Base-by-base conservation (phyloP, 768 basidiomycete species). In the Panaeolus cyanescens region DNA sequence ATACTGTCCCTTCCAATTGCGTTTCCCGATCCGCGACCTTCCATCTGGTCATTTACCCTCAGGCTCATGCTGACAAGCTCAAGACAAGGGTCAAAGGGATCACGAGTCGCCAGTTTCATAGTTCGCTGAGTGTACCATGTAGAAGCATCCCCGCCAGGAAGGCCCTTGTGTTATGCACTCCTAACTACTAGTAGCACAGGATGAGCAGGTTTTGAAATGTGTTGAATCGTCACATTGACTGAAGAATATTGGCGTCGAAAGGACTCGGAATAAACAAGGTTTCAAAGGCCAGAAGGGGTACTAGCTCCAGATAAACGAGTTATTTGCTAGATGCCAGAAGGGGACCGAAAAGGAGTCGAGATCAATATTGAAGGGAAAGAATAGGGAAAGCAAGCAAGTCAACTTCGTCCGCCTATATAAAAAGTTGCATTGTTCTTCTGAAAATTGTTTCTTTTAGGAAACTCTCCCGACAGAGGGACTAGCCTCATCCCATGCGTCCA, bases 381-480 rank as follows among this genome's bases (percentile, higher is more conserved):
- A 28, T 28, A 50, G 45, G 45, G 45, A 50, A 28, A 15, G 45
- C 45, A 50, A 25, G 25, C 25, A 50, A 28, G 45, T 13, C 45
- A 50, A 50, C 45, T 50, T 50, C 25, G 45, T 42, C 39, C 45
- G 45, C 45, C 45, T 50, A 50, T 50, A 50, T 28, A 34, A 50
- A 50, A 50, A 50, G 45, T 50, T 50, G 45, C 45, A 50, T 50
- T 50, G 45, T 50, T 50, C 45, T 25, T 50, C 45, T 50, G 22
- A 50, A 50, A 50, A 30, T 50, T 28, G 45, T 5, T 42, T 50
- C 45, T 50, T 50, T 50, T 50, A 50, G 45, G 45, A 50, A 50
- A 50, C 45, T 22, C 45, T 50, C 45, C 45, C 15, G 25, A n/a
- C 25, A 12, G 45, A 13, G 45, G 45, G 22, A 50, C 45, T 28